A percentile compares a stretch with the other conserved stretches of the same genome.
These are phyloP conservation scores for Amaranthus hypochondriacus DNA, from an alignment of 148 eudicot genomes.

Conservation along the genomic window DNA sequence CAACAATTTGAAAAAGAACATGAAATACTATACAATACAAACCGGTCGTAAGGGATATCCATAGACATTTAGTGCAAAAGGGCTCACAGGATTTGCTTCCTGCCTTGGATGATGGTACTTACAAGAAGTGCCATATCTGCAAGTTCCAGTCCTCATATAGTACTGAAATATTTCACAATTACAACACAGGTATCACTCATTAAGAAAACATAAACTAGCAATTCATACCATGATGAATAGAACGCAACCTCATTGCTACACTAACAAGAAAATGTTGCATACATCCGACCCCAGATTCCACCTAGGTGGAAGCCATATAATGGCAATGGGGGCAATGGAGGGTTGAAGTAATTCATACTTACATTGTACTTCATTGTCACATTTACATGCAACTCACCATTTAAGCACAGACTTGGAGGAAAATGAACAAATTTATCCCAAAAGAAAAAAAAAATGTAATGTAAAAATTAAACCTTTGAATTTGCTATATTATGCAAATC, in stretches of 20 bases:
- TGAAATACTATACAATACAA: slow-evolving; percentile 18
- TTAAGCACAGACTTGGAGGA: too few species aligned
- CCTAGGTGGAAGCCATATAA: too few species aligned
- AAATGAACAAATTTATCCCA: background rate
- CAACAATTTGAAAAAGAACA: background rate
- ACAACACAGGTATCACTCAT: background rate
- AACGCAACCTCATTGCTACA: too few species aligned
- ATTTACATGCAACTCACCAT: too few species aligned
- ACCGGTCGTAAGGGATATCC: slow-evolving; percentile 91
- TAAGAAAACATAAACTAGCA: background rate
- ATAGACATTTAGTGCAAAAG: slow-evolving; percentile 48
- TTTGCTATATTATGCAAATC: background rate
- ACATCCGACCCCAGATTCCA: too few species aligned
- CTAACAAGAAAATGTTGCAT: too few species aligned
- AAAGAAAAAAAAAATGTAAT: background rate
- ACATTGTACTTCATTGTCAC: too few species aligned
- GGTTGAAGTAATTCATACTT: too few species aligned
- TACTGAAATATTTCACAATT: slow-evolving; percentile 42
- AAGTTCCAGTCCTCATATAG: slow-evolving; percentile 84
- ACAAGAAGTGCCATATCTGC: slow-evolving; percentile 92
- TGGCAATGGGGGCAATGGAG: too few species aligned
- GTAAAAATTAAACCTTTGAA: background rate
- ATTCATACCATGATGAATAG: too few species aligned
- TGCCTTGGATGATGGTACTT: slow-evolving; percentile 96
- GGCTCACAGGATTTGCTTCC: slow-evolving; percentile 47